Base-by-base conservation (phyloP, 441 rosid species). In the Erysimum pusillum region DNA sequence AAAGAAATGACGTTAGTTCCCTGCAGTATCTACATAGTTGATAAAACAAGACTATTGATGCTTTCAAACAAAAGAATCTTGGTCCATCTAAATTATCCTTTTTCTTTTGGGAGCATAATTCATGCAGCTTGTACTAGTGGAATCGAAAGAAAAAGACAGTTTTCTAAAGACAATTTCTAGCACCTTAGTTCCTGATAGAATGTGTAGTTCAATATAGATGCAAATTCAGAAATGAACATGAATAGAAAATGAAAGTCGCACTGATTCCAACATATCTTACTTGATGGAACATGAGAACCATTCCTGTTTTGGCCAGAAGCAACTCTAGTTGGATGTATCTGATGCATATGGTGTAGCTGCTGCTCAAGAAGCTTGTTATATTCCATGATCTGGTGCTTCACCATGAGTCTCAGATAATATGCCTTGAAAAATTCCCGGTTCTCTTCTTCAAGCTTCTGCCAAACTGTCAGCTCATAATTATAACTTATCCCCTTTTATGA, bases 401-500 rank as follows among this genome's bases (percentile, higher is more conserved):
- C 91, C 83, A 75, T 86, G 74, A 93, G 84, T 76, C 98, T 96
- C 70, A 96, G 79, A 83, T 93, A 86, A 83, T 96, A 96, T 20
- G 97, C 97, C 76, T 84, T 83, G 81, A 96, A 96, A 83, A 96
- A 96, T 10, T 93, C 98, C 14, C 82, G 77, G 82, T 96, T 96
- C 82, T 96, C 97, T 85, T 96, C 98, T 84, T 96, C 97, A 61
- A 96, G 99, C 89, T 93, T 93, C 90, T 93, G 92, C 99, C 99
- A 96, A 80, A 96, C 99, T 96, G 83, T 63, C 66, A 81, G 53
- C 68, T 67, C 28, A 25, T 25, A 25, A 25, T 25, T 25, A 25
- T 25, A 25, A 25, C 1, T 25, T 25, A 25, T 25, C 28, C 28
- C 28, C 28, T 25, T 2, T 25, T 25, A 25, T 25, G 28, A 25